A percentile compares a stretch with the other conserved stretches of the same genome.
phyloP scores from a whole-genome alignment of 2,329 filamentous ascomycete species.

The Microdochium paspali region DNA sequence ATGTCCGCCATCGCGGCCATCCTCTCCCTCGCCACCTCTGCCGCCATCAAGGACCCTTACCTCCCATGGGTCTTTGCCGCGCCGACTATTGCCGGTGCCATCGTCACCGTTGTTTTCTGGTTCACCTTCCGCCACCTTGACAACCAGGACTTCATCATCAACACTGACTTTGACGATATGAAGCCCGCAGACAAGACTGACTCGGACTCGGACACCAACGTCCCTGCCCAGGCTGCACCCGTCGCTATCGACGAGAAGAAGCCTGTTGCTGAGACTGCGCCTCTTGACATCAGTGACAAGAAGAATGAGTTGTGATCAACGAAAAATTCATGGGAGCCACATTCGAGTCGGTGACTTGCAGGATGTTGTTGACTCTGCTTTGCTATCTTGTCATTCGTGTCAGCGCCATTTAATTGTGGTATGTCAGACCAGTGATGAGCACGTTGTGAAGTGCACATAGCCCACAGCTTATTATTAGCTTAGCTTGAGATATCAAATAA shows the following conservation, averaged over 20 bases:
- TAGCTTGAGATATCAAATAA: background rate
- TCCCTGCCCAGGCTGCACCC: background rate
- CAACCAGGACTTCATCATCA: conserved; percentile 18
- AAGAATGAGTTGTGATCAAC: background rate
- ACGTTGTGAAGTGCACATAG: too few species aligned
- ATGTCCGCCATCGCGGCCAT: conserved; percentile 62
- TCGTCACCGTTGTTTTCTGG: conserved; percentile 16
- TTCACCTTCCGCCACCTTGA: conserved; percentile 17
- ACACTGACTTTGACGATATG: conserved; percentile 3
- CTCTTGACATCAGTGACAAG: background rate
- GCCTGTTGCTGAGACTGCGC: background rate
- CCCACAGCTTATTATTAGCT: background rate
- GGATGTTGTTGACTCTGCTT: background rate
- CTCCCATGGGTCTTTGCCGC: conserved; percentile 30
- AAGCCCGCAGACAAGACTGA: background rate
- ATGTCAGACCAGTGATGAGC: too few species aligned
- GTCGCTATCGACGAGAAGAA: background rate
- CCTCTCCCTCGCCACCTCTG: conserved; percentile 45
- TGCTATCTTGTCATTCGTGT: too few species aligned
- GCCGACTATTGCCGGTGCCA: conserved; percentile 16
- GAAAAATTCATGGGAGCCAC: background rate
- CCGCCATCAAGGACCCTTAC: conserved; percentile 33
- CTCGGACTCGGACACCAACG: background rate
- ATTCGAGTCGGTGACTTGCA: background rate
- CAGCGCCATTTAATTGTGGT: too few species aligned